Conservation (phyloP, 2,329 filamentous ascomycete species). For the Aspergillus transmontanensis region DNA sequence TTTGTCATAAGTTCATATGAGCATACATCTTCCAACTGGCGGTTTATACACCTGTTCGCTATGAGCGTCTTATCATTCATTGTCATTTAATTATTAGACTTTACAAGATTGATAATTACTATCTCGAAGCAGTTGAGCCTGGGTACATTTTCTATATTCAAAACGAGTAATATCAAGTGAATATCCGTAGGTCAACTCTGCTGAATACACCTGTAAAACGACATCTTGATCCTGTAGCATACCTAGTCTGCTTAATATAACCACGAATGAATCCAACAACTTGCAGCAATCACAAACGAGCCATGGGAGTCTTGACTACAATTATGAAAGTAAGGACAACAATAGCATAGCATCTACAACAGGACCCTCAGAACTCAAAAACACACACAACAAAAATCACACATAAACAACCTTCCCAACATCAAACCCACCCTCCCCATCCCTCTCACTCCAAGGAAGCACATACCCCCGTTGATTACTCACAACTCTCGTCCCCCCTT, state of each 20-base stretch:
- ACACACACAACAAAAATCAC: no score
- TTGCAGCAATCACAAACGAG: no score
- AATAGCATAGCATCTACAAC: no score
- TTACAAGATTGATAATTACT: neutral
- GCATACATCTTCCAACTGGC: neutral
- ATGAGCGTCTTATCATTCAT: neutral
- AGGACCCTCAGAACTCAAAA: no score
- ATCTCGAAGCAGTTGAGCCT: neutral
- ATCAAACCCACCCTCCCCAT: constrained; percentile 18
- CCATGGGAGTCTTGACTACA: no score
- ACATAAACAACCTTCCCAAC: constrained; percentile 15
- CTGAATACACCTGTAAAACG: no score
- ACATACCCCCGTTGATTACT: constrained; percentile 51
- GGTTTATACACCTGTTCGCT: neutral
- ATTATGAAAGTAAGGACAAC: constrained; percentile 10
- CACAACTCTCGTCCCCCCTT: constrained; percentile 38
- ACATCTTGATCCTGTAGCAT: no score
- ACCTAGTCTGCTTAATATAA: no score
- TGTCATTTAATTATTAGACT: neutral
- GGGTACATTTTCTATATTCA: neutral
- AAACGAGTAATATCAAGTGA: no score
- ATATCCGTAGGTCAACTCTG: no score
- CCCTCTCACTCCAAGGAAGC: constrained; percentile 24
- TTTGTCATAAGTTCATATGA: neutral
- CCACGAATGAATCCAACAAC: no score